Conservation (phyloP, 257 asterid species). For the Solanum ossicruentum region DNA sequence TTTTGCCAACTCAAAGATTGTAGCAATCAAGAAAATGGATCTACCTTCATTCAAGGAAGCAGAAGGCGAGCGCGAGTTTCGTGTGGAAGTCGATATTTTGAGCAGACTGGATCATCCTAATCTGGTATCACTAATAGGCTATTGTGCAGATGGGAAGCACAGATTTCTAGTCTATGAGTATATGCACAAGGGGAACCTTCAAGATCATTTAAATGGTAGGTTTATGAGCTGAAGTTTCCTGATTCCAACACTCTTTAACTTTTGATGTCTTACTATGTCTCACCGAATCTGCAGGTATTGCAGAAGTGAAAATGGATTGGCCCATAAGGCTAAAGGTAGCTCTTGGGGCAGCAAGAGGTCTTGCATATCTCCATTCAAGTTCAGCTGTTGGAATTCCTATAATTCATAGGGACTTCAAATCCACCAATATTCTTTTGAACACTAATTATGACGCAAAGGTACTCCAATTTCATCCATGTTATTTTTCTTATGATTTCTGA, state of each 20-base stretch:
- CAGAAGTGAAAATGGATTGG: slow-evolving; percentile 86
- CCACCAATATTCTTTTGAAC: slow-evolving; percentile 83
- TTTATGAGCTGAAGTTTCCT: not conserved
- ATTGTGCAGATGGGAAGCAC: slow-evolving; percentile 95
- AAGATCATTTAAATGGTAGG: slow-evolving; percentile 81
- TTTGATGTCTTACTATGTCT: not conserved
- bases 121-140: slow-evolving; percentile 73
- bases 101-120: slow-evolving; percentile 95
- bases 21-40: slow-evolving; percentile 95
- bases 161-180: slow-evolving; percentile 89
- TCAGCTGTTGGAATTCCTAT: slow-evolving; percentile 86
- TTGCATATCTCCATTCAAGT: slow-evolving; percentile 88
- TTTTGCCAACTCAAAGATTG: slow-evolving; percentile 38
- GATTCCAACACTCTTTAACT: not conserved
- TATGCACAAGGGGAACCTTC: slow-evolving; percentile 76
- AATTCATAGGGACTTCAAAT: slow-evolving; percentile 89
- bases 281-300: slow-evolving; percentile 37
- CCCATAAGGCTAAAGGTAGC: slow-evolving; percentile 71
- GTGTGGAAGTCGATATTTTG: slow-evolving; percentile 93
- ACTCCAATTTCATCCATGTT: not conserved
- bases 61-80: slow-evolving; percentile 85
- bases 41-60: slow-evolving; percentile 70
- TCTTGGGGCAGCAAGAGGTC: slow-evolving; percentile 88
- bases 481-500: not conserved
- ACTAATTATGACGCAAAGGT: slow-evolving; percentile 87